Percentiles rank a stretch among this genome's conserved stretches.
These are phyloP conservation scores for Leucocoprinus birnbaumii DNA, from an alignment of 768 basidiomycete species.

Conservation along the genomic window DNA sequence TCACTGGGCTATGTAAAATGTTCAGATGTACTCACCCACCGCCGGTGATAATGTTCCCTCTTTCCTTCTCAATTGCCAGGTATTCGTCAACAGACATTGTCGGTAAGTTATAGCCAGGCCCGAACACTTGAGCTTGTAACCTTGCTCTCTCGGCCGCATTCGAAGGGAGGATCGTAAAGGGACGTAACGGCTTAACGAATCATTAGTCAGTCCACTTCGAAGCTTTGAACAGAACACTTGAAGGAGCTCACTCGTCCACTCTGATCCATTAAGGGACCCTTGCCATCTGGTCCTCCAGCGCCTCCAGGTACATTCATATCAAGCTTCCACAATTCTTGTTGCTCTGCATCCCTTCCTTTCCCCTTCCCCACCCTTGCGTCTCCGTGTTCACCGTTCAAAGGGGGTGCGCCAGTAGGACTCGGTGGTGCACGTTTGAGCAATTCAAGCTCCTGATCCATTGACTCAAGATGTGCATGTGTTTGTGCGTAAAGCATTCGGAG, in stretches of 20 bases:
- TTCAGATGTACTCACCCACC: constrained; percentile 65
- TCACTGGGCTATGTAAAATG: background rate
- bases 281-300: constrained; percentile 40
- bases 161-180: constrained; percentile 90
- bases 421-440: constrained; percentile 58
- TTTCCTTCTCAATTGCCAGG: constrained; percentile 75
- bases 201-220: background rate
- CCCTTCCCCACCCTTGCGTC: constrained; percentile 35
- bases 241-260: constrained; percentile 64
- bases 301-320: constrained; percentile 45
- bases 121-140: constrained; percentile 80
- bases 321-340: constrained; percentile 69
- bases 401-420: constrained; percentile 25
- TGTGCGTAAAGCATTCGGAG: constrained; percentile 72
- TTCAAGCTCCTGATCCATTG: constrained; percentile 68
- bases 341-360: background rate
- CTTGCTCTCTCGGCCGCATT: constrained; percentile 64
- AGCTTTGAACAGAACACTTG: background rate
- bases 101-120: constrained; percentile 78
- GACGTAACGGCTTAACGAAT: constrained; percentile 67
- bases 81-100: constrained; percentile 98
- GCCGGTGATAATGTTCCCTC: constrained; percentile 85
- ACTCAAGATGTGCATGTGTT: constrained; percentile 63
- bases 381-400: constrained; percentile 33
- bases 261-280: constrained; percentile 69